These are phyloP conservation scores for Beta corolliflora DNA, from an alignment of 179 eudicot species.

Conservation along the genomic window DNA sequence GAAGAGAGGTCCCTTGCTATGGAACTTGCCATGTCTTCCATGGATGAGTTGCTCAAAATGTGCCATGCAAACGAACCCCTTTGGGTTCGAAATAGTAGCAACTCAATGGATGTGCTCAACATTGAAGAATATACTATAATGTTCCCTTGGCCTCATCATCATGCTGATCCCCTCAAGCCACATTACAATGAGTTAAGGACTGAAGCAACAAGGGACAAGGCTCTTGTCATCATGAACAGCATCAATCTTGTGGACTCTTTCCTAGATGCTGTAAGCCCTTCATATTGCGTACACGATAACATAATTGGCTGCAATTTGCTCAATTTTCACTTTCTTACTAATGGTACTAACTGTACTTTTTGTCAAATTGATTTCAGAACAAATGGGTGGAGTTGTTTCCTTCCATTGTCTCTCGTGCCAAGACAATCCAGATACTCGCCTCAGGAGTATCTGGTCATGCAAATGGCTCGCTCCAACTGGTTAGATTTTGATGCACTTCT, in stretches of 20 bases:
- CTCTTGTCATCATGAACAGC: slow-evolving; percentile 90
- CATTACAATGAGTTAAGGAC: slow-evolving; percentile 45
- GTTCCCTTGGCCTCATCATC: slow-evolving; percentile 58
- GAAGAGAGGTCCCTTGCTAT: slow-evolving; percentile 75
- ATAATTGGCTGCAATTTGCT: background rate
- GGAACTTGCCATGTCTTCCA: slow-evolving; percentile 71
- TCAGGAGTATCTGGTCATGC: slow-evolving; percentile 75
- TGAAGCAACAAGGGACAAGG: slow-evolving; percentile 69
- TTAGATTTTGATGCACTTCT: slow-evolving; percentile 26
- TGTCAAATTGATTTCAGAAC: slow-evolving; percentile 37
- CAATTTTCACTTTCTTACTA: background rate
- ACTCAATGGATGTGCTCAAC: slow-evolving; percentile 59
- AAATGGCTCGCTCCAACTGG: slow-evolving; percentile 87
- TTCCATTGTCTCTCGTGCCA: slow-evolving; percentile 79
- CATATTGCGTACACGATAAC: background rate
- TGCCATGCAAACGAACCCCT: slow-evolving; percentile 64
- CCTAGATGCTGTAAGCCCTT: slow-evolving; percentile 71
- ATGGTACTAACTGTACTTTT: background rate
- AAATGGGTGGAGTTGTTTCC: slow-evolving; percentile 96
- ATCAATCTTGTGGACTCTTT: slow-evolving; percentile 91
- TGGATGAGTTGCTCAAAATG: slow-evolving; percentile 68
- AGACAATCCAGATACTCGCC: slow-evolving; percentile 70
- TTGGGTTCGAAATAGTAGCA: slow-evolving; percentile 46
- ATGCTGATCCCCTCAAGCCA: slow-evolving; percentile 40
- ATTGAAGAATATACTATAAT: slow-evolving; percentile 68